Evolutionary conservation across 352 stramenopile species (phyloP), one percentile per base, ranked within the genome.

Genomic region (Phytophthora pluvialis): DNA sequence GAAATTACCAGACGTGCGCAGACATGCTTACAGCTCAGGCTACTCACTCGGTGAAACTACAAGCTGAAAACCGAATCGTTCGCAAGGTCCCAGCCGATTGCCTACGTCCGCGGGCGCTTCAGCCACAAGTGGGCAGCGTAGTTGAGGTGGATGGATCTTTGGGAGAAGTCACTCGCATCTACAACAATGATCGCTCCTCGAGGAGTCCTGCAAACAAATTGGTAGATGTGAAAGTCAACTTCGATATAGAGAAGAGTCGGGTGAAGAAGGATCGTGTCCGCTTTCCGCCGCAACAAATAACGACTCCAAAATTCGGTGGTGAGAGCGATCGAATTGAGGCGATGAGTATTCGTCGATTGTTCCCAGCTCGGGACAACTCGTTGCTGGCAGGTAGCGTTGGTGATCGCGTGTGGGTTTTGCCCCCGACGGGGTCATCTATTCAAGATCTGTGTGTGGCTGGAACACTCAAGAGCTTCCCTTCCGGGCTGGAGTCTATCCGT

Each of bases 271-370:
- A 86, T 40, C 80, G 75, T n/a, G 64, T 89, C 15, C 67, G 57
- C 26, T 93, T 78, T 55, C 84, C 81, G 3, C 70, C 75, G n/a
- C 54, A 60, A 36, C 26, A 50, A 32, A n/a, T 11, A 8, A 13
- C 40, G 18, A 52, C 33, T n/a, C 28, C 54, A n/a, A 68, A 47
- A 51, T 51, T 39, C 21, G 57, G 35, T 35, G 63, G 54, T 42
- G 64, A 69, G 5, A 57, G 70, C 15, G 62, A 69, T 38, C 55
- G 52, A 31, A 91, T 91, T 47, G 78, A 90, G 67, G 81, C 81
- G 8, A 91, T 90, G 84, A 91, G 81, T 31, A 77, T 91, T 43
- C 82, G 78, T n/a, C 70, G 76, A 13, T 66, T 91, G 31, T 90
- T 91, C 28, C 77, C 85, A 39, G 70, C 79, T 21, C 80, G 78